These are phyloP conservation scores for Lipomyces anomalus DNA, from an alignment of 805 yeast species.

Conservation along the genomic window DNA sequence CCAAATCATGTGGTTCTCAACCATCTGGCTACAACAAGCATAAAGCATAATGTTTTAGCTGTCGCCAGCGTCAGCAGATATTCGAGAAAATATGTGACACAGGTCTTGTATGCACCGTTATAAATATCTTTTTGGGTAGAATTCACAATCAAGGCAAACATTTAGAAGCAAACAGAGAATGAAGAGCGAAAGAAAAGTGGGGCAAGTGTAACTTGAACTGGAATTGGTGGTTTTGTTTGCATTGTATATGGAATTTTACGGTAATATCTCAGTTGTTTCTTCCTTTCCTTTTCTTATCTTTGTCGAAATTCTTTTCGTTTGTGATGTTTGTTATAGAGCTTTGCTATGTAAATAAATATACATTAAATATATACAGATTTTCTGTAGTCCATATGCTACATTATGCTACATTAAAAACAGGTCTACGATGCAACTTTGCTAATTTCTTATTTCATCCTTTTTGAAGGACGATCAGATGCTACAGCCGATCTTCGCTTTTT, in stretches of 20 bases:
- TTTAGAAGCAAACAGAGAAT: no score
- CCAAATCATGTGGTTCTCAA: constrained; percentile 93
- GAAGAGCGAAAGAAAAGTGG: no score
- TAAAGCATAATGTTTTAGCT: constrained; percentile 87
- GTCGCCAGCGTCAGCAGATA: constrained; percentile 89
- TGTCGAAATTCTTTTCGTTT: no score
- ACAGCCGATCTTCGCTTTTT: constrained; percentile 6
- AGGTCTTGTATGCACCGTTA: constrained; percentile 74
- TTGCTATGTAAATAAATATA: no score
- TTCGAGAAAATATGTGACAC: constrained; percentile 67
- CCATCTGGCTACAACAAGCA: constrained; percentile 92
- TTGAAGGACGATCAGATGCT: not conserved
- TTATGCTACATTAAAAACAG: no score
- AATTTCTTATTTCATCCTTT: not conserved
- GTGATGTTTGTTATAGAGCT: no score
- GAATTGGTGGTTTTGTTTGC: no score
- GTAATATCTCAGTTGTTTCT: not conserved
- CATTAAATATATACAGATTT: no score
- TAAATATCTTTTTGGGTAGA: constrained; percentile 2
- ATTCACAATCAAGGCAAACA: no score
- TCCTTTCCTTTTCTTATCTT: no score
- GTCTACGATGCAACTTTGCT: no score
- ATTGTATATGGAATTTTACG: not conserved
- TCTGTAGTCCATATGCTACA: not conserved
- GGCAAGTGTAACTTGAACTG: no score